phyloP scores from a whole-genome alignment of 768 basidiomycete genomes.

The Xerocomellus dryophilus region DNA sequence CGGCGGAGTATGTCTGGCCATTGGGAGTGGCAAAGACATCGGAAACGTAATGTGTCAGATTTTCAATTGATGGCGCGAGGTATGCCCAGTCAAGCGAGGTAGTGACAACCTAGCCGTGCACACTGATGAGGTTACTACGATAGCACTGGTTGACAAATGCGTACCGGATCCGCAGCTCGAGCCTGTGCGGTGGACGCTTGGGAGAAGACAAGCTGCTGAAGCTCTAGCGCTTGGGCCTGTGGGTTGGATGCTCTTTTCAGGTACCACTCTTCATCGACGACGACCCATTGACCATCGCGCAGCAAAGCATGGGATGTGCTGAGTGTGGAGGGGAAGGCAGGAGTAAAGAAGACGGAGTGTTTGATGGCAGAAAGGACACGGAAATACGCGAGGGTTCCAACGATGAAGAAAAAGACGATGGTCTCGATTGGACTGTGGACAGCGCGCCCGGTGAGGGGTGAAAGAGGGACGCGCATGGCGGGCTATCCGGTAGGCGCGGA shows the following conservation, averaged over 20 bases:
- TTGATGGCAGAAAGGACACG: conserved; percentile 89
- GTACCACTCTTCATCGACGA: conserved; percentile 55
- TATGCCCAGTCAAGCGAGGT: conserved; percentile 38
- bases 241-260: conserved; percentile 32
- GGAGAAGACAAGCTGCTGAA: conserved; percentile 73
- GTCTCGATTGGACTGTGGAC: conserved; percentile 82
- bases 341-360: conserved; percentile 75
- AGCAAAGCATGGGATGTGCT: conserved; percentile 57
- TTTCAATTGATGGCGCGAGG: conserved; percentile 42
- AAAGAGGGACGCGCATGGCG: conserved; percentile 56
- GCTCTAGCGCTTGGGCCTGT: conserved; percentile 46
- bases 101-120: conserved; percentile 23
- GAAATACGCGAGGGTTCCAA: conserved; percentile 93
- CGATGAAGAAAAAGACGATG: conserved; percentile 83
- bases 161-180: conserved; percentile 38
- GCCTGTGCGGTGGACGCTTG: conserved; percentile 28
- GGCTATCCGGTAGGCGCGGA: too few species aligned
- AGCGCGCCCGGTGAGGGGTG: conserved; percentile 68
- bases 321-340: conserved; percentile 45
- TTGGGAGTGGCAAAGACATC: conserved; percentile 38
- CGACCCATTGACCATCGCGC: conserved; percentile 58
- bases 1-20: conserved; percentile 45
- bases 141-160: conserved; percentile 5
- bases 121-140: conserved; percentile 4
- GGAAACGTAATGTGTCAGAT: conserved; percentile 50